These are phyloP conservation scores for Cornus suecica DNA, from an alignment of 148 eudicot genomes.

Conservation along the genomic window DNA sequence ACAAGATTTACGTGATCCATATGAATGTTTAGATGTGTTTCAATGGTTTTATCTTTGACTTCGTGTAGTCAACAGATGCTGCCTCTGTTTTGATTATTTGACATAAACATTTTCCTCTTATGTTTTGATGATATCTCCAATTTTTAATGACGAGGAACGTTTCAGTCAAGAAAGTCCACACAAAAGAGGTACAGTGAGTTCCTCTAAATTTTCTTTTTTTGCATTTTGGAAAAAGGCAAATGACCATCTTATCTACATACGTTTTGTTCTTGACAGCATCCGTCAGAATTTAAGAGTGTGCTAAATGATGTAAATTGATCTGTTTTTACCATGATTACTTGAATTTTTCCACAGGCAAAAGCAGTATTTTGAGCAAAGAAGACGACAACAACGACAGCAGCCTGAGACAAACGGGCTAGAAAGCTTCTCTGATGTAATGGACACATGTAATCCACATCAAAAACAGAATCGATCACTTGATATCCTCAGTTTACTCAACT, in stretches of 20 bases:
- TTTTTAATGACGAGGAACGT: slow-evolving; percentile 29
- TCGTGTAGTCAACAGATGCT: neutral
- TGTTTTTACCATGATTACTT: neutral
- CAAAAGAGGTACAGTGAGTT: slow-evolving; percentile 61
- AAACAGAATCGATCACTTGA: slow-evolving; percentile 63
- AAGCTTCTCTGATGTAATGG: slow-evolving; percentile 33
- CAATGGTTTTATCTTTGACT: neutral
- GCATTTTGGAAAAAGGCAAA: neutral
- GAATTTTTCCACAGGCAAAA: slow-evolving; percentile 47
- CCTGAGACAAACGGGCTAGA: slow-evolving; percentile 36
- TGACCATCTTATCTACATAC: neutral
- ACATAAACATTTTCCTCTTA: neutral
- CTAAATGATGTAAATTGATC: neutral
- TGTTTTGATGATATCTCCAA: slow-evolving; percentile 9
- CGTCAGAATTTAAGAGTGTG: neutral
- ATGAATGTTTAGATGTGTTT: neutral
- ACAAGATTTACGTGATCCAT: neutral
- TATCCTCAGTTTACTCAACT: slow-evolving; percentile 60
- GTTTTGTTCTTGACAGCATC: neutral
- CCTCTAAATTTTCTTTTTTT: neutral
- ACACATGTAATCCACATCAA: slow-evolving; percentile 22
- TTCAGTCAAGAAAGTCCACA: slow-evolving; percentile 77
- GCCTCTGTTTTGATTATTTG: neutral
- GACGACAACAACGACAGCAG: slow-evolving; percentile 61
- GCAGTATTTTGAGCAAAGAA: slow-evolving; percentile 91